A percentile compares a stretch with the other conserved stretches of the same genome.
These are phyloP conservation scores for Neonectria hederae DNA, from an alignment of 2,329 filamentous ascomycete species.

Conservation along the genomic window DNA sequence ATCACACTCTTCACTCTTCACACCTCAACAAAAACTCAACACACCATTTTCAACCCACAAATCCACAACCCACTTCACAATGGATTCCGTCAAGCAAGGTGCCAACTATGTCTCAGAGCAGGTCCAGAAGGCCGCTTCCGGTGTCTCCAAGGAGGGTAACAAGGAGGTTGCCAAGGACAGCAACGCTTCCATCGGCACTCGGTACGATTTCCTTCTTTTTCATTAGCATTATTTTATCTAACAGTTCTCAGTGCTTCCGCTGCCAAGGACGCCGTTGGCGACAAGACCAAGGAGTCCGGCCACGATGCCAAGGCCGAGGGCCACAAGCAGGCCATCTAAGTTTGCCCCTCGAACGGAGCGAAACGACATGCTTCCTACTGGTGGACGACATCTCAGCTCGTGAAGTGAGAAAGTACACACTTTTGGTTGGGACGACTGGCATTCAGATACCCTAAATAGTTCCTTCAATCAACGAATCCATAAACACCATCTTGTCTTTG, in stretches of 20 bases:
- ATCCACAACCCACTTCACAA: constrained; percentile 46
- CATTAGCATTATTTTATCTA: too few relatives aligned
- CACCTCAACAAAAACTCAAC: constrained; percentile 11
- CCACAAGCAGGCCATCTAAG: constrained; percentile 55
- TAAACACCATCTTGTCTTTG: background rate
- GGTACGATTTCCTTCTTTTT: constrained; percentile 51
- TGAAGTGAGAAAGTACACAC: background rate
- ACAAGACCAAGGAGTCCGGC: constrained; percentile 56
- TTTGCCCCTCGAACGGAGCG: background rate
- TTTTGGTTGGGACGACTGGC: constrained; percentile 23
- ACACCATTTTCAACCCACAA: constrained; percentile 26
- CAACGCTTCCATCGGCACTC: constrained; percentile 62
- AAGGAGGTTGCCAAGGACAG: constrained; percentile 73
- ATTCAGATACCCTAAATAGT: constrained; percentile 40
- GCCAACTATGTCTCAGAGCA: constrained; percentile 73
- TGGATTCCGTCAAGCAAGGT: constrained; percentile 67
- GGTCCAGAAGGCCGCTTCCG: constrained; percentile 64
- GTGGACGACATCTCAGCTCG: constrained; percentile 16
- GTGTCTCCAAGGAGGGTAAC: constrained; percentile 74
- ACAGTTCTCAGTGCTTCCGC: constrained; percentile 57
- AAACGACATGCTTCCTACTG: constrained; percentile 4
- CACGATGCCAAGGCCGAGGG: constrained; percentile 53
- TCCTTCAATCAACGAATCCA: constrained; percentile 29
- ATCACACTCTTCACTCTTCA: constrained; percentile 12
- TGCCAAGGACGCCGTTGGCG: constrained; percentile 58